These are phyloP conservation scores for Fistulinella staudtii DNA, from an alignment of 1,284 basidiomycete genomes.

Conservation along the genomic window DNA sequence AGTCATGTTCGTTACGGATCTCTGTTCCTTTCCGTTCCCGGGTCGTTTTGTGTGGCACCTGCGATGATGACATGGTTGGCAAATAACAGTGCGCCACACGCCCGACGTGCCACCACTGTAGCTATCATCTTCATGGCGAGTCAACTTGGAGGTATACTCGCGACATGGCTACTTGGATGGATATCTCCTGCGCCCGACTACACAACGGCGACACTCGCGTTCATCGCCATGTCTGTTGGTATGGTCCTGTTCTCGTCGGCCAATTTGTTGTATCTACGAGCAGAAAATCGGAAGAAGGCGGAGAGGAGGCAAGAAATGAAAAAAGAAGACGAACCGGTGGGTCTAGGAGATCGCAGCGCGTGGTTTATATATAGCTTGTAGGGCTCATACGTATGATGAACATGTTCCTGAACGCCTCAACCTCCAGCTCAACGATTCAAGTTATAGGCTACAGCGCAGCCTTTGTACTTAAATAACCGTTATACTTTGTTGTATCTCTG, in stretches of 20 bases:
- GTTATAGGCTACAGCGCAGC: no score
- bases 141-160: conserved; percentile 55
- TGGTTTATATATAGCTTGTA: conserved; percentile 32
- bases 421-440: no score
- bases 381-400: no score
- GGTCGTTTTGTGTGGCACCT: conserved; percentile 42
- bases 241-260: conserved; percentile 30
- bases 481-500: no score
- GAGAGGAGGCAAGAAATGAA: conserved; percentile 10
- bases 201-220: conserved; percentile 37
- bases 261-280: conserved; percentile 29
- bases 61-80: conserved; percentile 49
- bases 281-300: conserved; percentile 23
- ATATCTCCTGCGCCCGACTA: conserved; percentile 42
- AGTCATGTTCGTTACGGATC: conserved; percentile 44
- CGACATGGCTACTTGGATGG: conserved; percentile 50
- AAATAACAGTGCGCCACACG: conserved; percentile 58
- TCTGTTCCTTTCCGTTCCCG: conserved; percentile 48
- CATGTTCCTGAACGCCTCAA: no score
- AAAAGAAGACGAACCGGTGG: conserved; percentile 19
- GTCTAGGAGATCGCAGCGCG: conserved; percentile 30
- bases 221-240: conserved; percentile 35
- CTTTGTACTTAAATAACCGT: no score
- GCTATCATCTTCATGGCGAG: conserved; percentile 48
- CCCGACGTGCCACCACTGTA: conserved; percentile 50